Conservation (phyloP, 2,329 filamentous ascomycete species). For the Harringtonia aguacate region DNA sequence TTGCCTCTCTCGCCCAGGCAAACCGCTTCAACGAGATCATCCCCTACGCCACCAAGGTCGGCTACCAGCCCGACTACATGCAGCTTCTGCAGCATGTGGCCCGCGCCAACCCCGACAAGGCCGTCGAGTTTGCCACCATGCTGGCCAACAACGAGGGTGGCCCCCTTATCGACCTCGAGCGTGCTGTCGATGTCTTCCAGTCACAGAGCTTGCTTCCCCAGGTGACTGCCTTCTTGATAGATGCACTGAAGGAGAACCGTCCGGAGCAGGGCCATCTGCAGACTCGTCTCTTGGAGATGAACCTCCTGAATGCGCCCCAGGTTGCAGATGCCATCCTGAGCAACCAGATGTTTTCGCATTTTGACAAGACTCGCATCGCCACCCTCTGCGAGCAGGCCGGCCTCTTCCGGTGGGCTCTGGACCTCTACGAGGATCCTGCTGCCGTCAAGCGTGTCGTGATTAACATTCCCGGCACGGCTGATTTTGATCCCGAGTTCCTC, state of each 20-base stretch:
- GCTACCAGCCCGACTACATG: conserved; percentile 94
- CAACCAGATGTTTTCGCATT: conserved; percentile 98
- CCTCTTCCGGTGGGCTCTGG: conserved; percentile 74
- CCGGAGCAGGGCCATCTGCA: conserved; percentile 90
- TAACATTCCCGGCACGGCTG: conserved; percentile 71
- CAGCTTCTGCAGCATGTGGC: conserved; percentile 87
- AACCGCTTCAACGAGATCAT: conserved; percentile 96
- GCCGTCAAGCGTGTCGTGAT: conserved; percentile 84
- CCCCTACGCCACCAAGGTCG: conserved; percentile 72
- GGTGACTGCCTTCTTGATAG: conserved; percentile 93
- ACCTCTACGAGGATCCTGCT: conserved; percentile 86
- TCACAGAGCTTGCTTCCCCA: conserved; percentile 97
- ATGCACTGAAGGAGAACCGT: conserved; percentile 89
- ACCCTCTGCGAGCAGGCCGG: conserved; percentile 89
- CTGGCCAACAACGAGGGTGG: conserved; percentile 83
- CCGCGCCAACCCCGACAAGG: conserved; percentile 84
- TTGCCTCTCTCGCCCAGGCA: conserved; percentile 88
- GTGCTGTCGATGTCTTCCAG: conserved; percentile 95
- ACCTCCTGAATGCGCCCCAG: conserved; percentile 89
- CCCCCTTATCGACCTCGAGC: conserved; percentile 81
- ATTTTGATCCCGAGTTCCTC: conserved; percentile 85
- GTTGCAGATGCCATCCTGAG: conserved; percentile 96
- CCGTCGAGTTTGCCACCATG: conserved; percentile 85
- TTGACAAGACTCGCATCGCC: conserved; percentile 83
- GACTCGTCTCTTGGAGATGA: conserved; percentile 95